Evolutionary conservation across 2,329 filamentous ascomycete species (phyloP).

Genomic region (Hypoxylon sp.): DNA sequence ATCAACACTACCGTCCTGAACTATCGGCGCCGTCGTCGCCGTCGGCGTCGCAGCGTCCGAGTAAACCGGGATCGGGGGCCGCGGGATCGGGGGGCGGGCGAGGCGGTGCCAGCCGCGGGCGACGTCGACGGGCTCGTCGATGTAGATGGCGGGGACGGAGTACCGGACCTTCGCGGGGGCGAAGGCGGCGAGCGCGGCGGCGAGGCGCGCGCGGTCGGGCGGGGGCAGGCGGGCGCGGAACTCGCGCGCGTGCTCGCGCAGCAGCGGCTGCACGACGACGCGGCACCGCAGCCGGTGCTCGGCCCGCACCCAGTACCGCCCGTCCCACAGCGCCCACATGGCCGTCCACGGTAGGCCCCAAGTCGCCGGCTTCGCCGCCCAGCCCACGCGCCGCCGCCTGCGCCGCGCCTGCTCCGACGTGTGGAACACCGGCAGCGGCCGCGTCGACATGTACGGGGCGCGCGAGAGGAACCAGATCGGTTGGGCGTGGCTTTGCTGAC

Average conservation of each 20-base stretch:
- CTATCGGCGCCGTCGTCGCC: neutral
- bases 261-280: constrained; percentile 57
- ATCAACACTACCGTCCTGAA: neutral
- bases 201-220: constrained; percentile 48
- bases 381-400: constrained; percentile 27
- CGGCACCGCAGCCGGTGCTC: constrained; percentile 52
- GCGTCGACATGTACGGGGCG: constrained; percentile 54
- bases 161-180: constrained; percentile 64
- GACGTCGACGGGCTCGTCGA: constrained; percentile 48
- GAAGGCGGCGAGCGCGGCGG: constrained; percentile 55
- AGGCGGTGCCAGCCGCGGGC: neutral
- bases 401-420: too few relatives aligned
- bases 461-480: constrained; percentile 56
- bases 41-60: neutral
- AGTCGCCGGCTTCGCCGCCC: constrained; percentile 39
- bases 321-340: constrained; percentile 63
- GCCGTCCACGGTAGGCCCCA: constrained; percentile 39
- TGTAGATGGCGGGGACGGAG: constrained; percentile 64
- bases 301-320: constrained; percentile 67
- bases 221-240: constrained; percentile 56
- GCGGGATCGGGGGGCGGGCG: constrained; percentile 13
- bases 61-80: neutral
- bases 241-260: constrained; percentile 52
- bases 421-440: constrained; percentile 49
- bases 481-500: neutral